A percentile compares a stretch with the other conserved stretches of the same genome.
Evolutionary conservation across 345 rosid species (phyloP).

Genomic region (Salix purpurea): DNA sequence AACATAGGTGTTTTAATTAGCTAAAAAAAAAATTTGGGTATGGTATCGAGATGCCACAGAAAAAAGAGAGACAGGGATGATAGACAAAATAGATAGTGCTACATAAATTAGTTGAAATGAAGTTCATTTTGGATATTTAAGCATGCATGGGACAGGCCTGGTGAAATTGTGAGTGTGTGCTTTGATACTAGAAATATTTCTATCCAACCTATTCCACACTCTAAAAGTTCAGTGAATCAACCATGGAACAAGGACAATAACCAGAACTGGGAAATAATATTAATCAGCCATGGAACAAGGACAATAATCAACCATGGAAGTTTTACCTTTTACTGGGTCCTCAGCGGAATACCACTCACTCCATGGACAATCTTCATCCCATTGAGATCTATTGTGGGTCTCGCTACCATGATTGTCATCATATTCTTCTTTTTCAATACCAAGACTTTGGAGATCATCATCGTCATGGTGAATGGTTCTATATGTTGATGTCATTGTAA

Average conservation of each 20-base stretch:
- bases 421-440: constrained; percentile 48
- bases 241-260: neutral
- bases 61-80: neutral
- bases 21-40: constrained; percentile 5
- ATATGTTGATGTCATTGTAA: constrained; percentile 84
- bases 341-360: constrained; percentile 98
- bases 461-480: constrained; percentile 64
- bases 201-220: neutral
- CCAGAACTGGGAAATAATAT: too few species aligned
- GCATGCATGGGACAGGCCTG: neutral
- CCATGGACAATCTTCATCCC: constrained; percentile 99
- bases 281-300: neutral
- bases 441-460: constrained; percentile 48
- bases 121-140: neutral
- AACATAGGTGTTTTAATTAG: neutral
- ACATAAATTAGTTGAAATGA: neutral
- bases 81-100: neutral
- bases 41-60: too few species aligned
- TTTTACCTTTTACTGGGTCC: constrained; percentile 76
- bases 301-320: neutral
- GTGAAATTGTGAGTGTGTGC: neutral
- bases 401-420: constrained; percentile 40
- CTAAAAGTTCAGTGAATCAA: neutral
- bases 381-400: constrained; percentile 47
- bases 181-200: neutral